Conservation (phyloP, 2,329 filamentous ascomycete species). For the Chrysoporthe cubensis region DNA sequence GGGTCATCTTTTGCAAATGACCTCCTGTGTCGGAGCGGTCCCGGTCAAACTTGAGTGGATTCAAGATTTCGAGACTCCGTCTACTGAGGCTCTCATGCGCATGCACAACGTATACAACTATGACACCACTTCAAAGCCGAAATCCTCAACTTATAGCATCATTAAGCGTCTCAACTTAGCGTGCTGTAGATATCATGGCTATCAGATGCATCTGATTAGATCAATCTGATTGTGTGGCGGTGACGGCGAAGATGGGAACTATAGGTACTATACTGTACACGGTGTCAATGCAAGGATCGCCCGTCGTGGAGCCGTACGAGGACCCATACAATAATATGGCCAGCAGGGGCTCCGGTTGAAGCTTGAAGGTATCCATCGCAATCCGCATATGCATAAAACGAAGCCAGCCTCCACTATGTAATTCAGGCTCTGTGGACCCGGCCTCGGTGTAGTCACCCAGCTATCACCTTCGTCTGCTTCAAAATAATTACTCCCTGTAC, state of each 20-base stretch:
- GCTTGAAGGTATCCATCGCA: neutral
- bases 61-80: too few relatives aligned
- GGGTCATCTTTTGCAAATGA: neutral
- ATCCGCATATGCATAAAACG: slow-evolving; percentile 17
- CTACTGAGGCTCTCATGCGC: neutral
- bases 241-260: slow-evolving; percentile 16
- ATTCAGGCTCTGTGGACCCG: neutral
- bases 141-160: neutral
- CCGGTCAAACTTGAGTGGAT: neutral
- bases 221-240: slow-evolving; percentile 13
- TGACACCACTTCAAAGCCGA: neutral
- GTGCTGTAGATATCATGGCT: slow-evolving; percentile 29
- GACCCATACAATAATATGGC: neutral
- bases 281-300: slow-evolving; percentile 6
- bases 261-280: neutral
- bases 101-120: neutral
- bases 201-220: slow-evolving; percentile 32
- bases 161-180: neutral
- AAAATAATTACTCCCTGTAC: neutral
- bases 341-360: neutral
- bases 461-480: neutral
- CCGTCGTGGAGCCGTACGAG: neutral
- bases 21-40: neutral
- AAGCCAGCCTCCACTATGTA: neutral
- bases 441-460: neutral